Evolutionary conservation across 1,284 basidiomycete species (phyloP), one percentile per base, ranked within the genome.

Genomic region (Sparassis latifolia): DNA sequence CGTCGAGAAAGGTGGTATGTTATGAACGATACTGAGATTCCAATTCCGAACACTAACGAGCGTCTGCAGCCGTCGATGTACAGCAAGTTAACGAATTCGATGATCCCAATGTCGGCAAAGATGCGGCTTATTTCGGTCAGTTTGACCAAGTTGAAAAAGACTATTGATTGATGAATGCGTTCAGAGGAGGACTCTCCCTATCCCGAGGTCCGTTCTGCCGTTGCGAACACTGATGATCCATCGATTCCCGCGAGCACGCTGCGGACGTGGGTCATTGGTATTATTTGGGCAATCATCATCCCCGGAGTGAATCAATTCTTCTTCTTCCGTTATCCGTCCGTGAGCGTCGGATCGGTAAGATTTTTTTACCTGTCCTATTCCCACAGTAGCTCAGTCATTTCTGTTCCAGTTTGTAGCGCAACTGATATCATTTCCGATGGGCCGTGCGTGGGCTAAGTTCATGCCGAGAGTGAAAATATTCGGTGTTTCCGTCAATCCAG

Each of bases 141-240:
- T 42, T 2, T 33, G 20, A 20, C 20, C 20, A 20, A 20, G 20
- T 20, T 20, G 20, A 20, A 20, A 20, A 20, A 20, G 20, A 20
- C 20, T 20, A 20, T 20, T 20, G 20, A 20, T 1, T 20, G 20
- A 41, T n/a, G 29, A 35, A 29, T 27, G 3, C 33, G 3, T 10
- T 10, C 47, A 69, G 67, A 69, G 66, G 76, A 79, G 54, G 77
- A 74, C 57, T 81, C 78, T 9, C 79, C 79, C 0, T 82, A 81
- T 58, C 76, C 78, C 33, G 81, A 84, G 62, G 83, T 85, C 28
- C 77, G 83, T 41, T 79, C 81, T 30, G 79, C 80, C 29, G 82
- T 84, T 28, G 79, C 80, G 47, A 79, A 82, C 61, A 77, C 76
- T 31, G 83, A 86, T 57, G 83, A 86, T 62, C 74, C 76, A 5